Conservation (phyloP, 176 grass and related monocot genomes). For the Hyparrhenia diplandra region DNA sequence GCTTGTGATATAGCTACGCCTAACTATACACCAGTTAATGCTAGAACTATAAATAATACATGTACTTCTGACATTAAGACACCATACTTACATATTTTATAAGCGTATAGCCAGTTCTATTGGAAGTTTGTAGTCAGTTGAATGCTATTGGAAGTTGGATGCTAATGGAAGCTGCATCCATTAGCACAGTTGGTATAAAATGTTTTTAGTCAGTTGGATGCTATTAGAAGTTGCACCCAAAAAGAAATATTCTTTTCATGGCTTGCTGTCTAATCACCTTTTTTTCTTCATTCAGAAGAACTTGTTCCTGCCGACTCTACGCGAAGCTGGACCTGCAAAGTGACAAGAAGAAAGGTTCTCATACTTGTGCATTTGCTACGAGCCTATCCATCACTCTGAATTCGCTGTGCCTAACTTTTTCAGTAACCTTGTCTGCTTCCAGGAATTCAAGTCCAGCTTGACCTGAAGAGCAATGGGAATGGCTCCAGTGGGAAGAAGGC, state of each 20-base stretch:
- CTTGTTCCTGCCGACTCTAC: conserved; percentile 27
- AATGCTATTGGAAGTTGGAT: background rate
- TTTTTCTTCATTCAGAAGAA: conserved; percentile 53
- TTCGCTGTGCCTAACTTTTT: background rate
- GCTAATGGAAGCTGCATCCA: too few species aligned
- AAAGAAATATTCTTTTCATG: background rate
- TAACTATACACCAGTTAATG: background rate
- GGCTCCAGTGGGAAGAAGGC: conserved; percentile 53
- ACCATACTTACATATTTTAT: background rate
- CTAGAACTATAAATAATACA: background rate
- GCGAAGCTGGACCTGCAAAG: conserved; percentile 72
- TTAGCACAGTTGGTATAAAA: too few species aligned
- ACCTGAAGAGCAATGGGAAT: conserved; percentile 63
- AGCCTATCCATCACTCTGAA: background rate
- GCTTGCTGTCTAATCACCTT: background rate
- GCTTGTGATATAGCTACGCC: background rate
- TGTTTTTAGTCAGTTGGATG: background rate
- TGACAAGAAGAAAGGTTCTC: conserved; percentile 75
- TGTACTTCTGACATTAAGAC: background rate
- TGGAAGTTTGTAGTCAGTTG: background rate
- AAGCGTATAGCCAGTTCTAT: background rate
- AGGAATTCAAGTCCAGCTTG: conserved; percentile 92
- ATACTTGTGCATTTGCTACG: background rate
- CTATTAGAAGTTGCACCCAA: background rate
- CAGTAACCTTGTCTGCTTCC: background rate